Percentiles rank a stretch among this genome's conserved stretches.
Evolutionary conservation across 768 basidiomycete species (phyloP).

Genomic region (Auricularia heimuer): DNA sequence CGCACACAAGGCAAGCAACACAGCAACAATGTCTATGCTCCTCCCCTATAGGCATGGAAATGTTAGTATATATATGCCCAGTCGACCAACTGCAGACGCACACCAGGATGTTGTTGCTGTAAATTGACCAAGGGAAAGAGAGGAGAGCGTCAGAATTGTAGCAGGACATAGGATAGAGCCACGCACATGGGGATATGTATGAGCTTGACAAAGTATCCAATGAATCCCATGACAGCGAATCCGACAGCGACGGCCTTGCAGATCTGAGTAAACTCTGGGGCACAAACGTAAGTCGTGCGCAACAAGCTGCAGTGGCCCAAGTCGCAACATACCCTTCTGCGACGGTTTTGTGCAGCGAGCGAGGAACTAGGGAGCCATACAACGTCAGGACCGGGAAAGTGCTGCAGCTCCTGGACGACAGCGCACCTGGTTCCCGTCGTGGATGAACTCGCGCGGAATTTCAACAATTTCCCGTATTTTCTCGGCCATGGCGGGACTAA

Average conservation of each 20-base stretch:
- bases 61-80: constrained; percentile 15
- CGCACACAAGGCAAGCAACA: not conserved
- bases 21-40: constrained; percentile 35
- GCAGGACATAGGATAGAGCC: constrained; percentile 12
- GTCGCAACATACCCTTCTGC: constrained; percentile 62
- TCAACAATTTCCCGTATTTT: constrained; percentile 85
- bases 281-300: not conserved
- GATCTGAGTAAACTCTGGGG: constrained; percentile 84
- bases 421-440: constrained; percentile 85
- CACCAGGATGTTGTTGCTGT: constrained; percentile 96
- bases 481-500: constrained; percentile 58
- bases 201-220: constrained; percentile 97
- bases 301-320: not conserved
- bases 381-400: not conserved
- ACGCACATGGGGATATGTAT: constrained; percentile 96
- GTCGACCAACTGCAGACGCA: constrained; percentile 37
- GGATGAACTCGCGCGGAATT: constrained; percentile 83
- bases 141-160: constrained; percentile 1
- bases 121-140: constrained; percentile 4
- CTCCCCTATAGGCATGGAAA: constrained; percentile 43
- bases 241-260: constrained; percentile 95
- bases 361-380: constrained; percentile 56
- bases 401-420: not conserved
- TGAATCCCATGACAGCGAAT: constrained; percentile 98
- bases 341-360: constrained; percentile 97